Evolutionary conservation across 768 basidiomycete species (phyloP).

Genomic region (Hericium rajendrae): DNA sequence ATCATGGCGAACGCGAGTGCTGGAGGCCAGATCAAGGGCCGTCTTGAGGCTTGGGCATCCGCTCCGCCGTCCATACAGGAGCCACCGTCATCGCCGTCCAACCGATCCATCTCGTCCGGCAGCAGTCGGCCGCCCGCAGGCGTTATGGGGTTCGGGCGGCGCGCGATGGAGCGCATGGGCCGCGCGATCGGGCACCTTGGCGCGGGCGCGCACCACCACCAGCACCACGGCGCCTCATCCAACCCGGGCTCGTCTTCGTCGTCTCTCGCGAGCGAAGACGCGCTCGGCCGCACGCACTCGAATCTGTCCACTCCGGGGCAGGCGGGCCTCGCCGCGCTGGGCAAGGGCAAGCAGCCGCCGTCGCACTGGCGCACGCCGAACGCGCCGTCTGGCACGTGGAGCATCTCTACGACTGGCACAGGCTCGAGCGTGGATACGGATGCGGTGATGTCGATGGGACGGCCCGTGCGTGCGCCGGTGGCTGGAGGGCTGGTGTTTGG

Average conservation of each 20-base stretch:
- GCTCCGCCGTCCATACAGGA: conserved; percentile 22
- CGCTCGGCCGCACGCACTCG: conserved; percentile 12
- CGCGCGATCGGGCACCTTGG: conserved; percentile 11
- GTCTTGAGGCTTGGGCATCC: conserved; percentile 37
- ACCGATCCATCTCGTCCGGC: conserved; percentile 40
- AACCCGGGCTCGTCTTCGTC: conserved; percentile 31
- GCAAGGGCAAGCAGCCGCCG: not conserved
- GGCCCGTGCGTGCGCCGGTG: conserved; percentile 33
- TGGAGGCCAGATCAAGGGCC: conserved; percentile 35
- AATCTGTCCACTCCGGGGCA: conserved; percentile 11
- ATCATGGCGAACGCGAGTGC: conserved; percentile 30
- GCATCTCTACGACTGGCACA: conserved; percentile 36
- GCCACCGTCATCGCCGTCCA: conserved; percentile 19
- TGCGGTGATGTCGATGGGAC: conserved; percentile 45
- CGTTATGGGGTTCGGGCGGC: conserved; percentile 44
- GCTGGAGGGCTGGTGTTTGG: conserved; percentile 58
- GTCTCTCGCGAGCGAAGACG: conserved; percentile 2
- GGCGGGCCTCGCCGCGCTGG: not conserved
- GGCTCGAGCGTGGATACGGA: conserved; percentile 35
- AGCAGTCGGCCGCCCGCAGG: conserved; percentile 58
- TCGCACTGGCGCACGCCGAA: conserved; percentile 43
- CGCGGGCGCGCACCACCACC: not conserved
- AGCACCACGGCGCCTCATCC: not conserved
- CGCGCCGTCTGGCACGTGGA: conserved; percentile 47
- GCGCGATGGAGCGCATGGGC: conserved; percentile 66